phyloP scores from a whole-genome alignment of 257 asterid genomes.

The Scutellaria barbata region DNA sequence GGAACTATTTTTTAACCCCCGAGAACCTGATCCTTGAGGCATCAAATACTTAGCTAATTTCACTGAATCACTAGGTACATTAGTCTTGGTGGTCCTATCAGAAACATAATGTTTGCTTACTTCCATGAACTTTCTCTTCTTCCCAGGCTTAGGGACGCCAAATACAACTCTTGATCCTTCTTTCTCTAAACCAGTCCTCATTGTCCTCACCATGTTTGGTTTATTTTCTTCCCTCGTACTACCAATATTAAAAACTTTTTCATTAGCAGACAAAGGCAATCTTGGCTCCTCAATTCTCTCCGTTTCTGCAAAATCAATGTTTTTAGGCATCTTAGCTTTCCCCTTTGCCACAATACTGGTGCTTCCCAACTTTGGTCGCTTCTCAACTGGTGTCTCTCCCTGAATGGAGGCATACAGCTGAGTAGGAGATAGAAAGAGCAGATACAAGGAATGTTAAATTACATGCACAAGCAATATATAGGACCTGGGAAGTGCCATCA shows the following conservation, averaged over 20 bases:
- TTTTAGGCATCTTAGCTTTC: constrained; percentile 53
- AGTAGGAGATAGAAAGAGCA: constrained; percentile 21
- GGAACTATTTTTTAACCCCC: constrained; percentile 56
- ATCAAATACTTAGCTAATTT: constrained; percentile 56
- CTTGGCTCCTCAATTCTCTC: constrained; percentile 51
- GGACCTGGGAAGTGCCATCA: constrained; percentile 63
- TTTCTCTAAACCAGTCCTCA: constrained; percentile 78
- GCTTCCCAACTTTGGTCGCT: constrained; percentile 69
- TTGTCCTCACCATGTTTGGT: constrained; percentile 54
- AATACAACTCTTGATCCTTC: constrained; percentile 78
- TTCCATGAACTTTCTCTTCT: constrained; percentile 93
- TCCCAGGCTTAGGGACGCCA: constrained; percentile 96
- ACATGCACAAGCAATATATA: constrained; percentile 16
- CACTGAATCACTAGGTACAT: constrained; percentile 55
- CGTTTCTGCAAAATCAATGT: constrained; percentile 46
- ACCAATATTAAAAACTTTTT: constrained; percentile 66
- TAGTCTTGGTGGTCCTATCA: constrained; percentile 53
- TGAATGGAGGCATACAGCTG: constrained; percentile 40
- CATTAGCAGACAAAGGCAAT: constrained; percentile 66
- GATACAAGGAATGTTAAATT: constrained; percentile 12
- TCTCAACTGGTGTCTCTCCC: constrained; percentile 88
- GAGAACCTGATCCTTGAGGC: constrained; percentile 69
- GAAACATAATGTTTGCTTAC: constrained; percentile 91
- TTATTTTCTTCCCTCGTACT: constrained; percentile 56
- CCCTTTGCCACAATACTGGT: constrained; percentile 52